Conservation (phyloP, 768 basidiomycete species). For the Floccularia luteovirens region DNA sequence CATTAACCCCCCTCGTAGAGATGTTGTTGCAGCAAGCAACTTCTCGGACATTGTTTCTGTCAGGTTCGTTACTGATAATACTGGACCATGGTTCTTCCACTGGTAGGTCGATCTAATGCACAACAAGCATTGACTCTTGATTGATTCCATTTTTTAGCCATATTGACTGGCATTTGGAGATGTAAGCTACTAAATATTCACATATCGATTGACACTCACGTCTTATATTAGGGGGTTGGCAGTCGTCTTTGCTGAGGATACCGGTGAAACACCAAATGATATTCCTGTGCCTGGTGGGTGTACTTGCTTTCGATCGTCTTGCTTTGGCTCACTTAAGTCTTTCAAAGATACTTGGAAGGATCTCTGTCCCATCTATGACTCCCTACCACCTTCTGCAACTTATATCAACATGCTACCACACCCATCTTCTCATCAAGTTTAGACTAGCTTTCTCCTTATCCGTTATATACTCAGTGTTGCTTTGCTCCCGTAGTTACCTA, state of each 20-base stretch:
- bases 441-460: no score
- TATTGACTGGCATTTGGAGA: slow-evolving; percentile 45
- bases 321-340: neutral
- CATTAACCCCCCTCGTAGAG: slow-evolving; percentile 27
- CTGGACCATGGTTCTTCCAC: slow-evolving; percentile 45
- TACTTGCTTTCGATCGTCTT: neutral
- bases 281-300: slow-evolving; percentile 10
- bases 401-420: slow-evolving; percentile 1
- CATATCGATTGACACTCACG: neutral
- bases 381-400: slow-evolving; percentile 9
- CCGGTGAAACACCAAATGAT: slow-evolving; percentile 4
- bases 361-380: slow-evolving; percentile 27
- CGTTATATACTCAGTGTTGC: no score
- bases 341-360: slow-evolving; percentile 21
- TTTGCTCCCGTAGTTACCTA: no score
- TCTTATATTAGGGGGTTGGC: slow-evolving; percentile 23
- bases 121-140: neutral
- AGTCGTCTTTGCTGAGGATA: slow-evolving; percentile 31
- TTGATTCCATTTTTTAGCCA: slow-evolving; percentile 22
- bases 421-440: no score
- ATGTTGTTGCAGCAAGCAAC: slow-evolving; percentile 25
- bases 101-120: slow-evolving; percentile 20
- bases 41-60: slow-evolving; percentile 35
- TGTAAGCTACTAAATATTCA: slow-evolving; percentile 14
- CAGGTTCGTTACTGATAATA: slow-evolving; percentile 42